phyloP scores from a whole-genome alignment of 2,329 filamentous ascomycete genomes.

The Albifimbria verrucaria region DNA sequence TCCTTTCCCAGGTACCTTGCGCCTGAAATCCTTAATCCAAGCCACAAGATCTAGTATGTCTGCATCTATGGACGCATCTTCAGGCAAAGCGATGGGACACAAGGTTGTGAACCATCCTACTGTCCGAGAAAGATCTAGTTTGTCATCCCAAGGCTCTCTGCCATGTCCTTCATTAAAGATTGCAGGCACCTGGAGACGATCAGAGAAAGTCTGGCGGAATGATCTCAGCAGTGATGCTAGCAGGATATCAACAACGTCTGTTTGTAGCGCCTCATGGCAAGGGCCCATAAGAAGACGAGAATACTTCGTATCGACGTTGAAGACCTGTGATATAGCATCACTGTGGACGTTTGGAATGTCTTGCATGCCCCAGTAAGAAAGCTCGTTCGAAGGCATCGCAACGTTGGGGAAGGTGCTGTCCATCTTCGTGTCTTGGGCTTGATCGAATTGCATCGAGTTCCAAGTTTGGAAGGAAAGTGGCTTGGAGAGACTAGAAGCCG shows the following conservation, averaged over 20 bases:
- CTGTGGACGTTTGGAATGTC: slow-evolving; percentile 6
- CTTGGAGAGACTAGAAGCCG: slow-evolving; percentile 13
- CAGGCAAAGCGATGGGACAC: slow-evolving; percentile 14
- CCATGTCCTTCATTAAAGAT: slow-evolving; percentile 26
- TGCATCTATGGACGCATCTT: slow-evolving; percentile 6
- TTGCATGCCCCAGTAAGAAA: slow-evolving; percentile 1
- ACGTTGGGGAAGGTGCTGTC: slow-evolving; percentile 1
- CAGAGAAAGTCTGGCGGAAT: slow-evolving; percentile 19
- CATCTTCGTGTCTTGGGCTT: slow-evolving; percentile 8
- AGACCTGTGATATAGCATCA: slow-evolving; percentile 2
- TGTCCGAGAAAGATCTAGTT: slow-evolving; percentile 8
- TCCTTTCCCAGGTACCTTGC: slow-evolving; percentile 16
- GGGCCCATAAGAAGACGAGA: slow-evolving; percentile 7
- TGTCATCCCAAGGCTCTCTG: slow-evolving; percentile 22
- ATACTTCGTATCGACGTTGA: slow-evolving; percentile 4
- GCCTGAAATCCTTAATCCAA: slow-evolving; percentile 18
- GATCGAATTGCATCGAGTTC: slow-evolving; percentile 28
- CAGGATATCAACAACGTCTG: slow-evolving; percentile 25
- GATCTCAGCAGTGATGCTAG: slow-evolving; percentile 17
- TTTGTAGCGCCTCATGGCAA: slow-evolving; percentile 13
- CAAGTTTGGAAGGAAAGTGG: slow-evolving; percentile 30
- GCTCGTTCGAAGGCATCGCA: slow-evolving; percentile 6
- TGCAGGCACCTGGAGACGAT: slow-evolving; percentile 14
- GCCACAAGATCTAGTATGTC: slow-evolving; percentile 13
- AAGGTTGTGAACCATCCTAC: slow-evolving; percentile 3